These are phyloP conservation scores for Asterionellopsis glacialis DNA, from an alignment of 108 stramenopile species.

Conservation along the genomic window DNA sequence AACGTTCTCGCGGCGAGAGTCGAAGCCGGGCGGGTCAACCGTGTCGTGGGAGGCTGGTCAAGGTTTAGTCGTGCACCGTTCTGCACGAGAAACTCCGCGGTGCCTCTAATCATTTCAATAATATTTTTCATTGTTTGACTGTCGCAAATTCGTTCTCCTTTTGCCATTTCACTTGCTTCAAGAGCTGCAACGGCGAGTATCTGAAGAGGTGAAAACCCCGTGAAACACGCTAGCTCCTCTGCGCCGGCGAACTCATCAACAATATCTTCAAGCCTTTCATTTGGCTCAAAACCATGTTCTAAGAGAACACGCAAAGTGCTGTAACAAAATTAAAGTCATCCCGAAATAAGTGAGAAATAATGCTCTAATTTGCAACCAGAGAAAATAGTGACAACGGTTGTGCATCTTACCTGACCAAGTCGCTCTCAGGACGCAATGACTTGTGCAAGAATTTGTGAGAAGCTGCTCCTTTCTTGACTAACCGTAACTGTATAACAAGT, in stretches of 20 bases:
- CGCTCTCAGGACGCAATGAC: neutral
- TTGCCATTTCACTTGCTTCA: slow-evolving; percentile 22
- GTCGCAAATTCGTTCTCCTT: slow-evolving; percentile 15
- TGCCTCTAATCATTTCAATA: slow-evolving; percentile 26
- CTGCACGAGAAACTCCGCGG: slow-evolving; percentile 36
- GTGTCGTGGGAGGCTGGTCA: slow-evolving; percentile 42
- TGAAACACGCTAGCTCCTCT: slow-evolving; percentile 29
- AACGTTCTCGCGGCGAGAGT: slow-evolving; percentile 1
- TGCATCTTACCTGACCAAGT: neutral
- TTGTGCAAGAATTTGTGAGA: neutral
- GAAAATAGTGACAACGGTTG: neutral
- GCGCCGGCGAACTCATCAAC: slow-evolving; percentile 22
- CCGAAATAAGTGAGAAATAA: neutral
- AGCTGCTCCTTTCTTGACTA: slow-evolving; percentile 12
- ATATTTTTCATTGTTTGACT: slow-evolving; percentile 14
- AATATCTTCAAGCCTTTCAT: slow-evolving; percentile 65
- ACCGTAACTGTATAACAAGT: slow-evolving; percentile 15
- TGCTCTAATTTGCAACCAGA: neutral
- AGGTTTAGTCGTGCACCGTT: slow-evolving; percentile 56
- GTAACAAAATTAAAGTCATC: neutral
- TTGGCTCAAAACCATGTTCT: slow-evolving; percentile 67
- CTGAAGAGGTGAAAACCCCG: slow-evolving; percentile 79
- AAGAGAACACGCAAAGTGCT: slow-evolving; percentile 47
- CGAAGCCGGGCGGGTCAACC: slow-evolving; percentile 31
- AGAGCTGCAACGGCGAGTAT: slow-evolving; percentile 50